Evolutionary conservation across 108 stramenopile genomes (phyloP).

Genomic region (Pinguiococcus pyrenoidosus): DNA sequence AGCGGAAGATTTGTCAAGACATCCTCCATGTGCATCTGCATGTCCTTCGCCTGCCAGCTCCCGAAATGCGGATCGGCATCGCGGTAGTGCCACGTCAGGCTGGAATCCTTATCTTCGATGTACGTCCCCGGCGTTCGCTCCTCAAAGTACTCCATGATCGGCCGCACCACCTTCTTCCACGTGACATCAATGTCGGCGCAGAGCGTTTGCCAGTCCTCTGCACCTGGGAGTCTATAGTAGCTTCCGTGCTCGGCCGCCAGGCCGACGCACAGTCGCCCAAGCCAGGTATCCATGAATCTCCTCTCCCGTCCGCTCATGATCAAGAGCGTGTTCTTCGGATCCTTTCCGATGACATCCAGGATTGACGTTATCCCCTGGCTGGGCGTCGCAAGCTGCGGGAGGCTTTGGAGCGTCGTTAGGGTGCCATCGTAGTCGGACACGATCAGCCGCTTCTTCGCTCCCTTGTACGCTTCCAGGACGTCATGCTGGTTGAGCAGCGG

Average conservation of each 20-base stretch:
- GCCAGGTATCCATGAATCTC: conserved; percentile 26
- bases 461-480: conserved; percentile 14
- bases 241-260: conserved; percentile 28
- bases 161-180: conserved; percentile 23
- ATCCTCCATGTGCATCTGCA: conserved; percentile 32
- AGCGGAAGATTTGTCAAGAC: conserved; percentile 21
- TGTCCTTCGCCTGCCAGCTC: conserved; percentile 26
- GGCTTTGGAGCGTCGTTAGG: conserved; percentile 20
- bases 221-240: conserved; percentile 27
- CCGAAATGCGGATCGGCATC: background rate
- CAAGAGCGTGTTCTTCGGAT: conserved; percentile 15
- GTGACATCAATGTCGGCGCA: conserved; percentile 19
- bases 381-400: conserved; percentile 24
- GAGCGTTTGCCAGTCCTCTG: conserved; percentile 16
- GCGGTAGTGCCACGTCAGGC: conserved; percentile 29
- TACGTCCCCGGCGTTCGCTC: conserved; percentile 30
- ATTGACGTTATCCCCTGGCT: conserved; percentile 8
- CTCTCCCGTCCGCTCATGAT: conserved; percentile 16
- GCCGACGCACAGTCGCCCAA: conserved; percentile 20
- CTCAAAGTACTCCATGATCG: conserved; percentile 27
- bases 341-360: conserved; percentile 11
- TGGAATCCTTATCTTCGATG: conserved; percentile 28
- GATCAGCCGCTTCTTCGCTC: conserved; percentile 16
- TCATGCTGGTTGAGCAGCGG: conserved; percentile 11
- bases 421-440: conserved; percentile 32